phyloP scores from a whole-genome alignment of 2,329 filamentous ascomycete genomes.

The Mycosphaerella arachidis region DNA sequence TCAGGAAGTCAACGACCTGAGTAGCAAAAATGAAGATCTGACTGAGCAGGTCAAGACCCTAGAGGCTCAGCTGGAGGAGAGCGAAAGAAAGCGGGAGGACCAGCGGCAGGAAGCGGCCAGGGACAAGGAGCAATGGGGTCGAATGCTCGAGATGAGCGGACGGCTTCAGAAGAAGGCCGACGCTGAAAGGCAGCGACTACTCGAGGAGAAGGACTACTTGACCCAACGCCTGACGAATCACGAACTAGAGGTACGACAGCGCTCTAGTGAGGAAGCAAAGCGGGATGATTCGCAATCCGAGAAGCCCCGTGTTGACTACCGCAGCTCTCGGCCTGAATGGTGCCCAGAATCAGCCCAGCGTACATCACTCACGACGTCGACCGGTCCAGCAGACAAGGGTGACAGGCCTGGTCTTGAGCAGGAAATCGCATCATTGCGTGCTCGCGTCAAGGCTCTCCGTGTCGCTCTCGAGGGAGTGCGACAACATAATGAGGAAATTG shows the following conservation, averaged over 20 bases:
- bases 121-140: constrained; percentile 48
- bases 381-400: not conserved
- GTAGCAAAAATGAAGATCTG: constrained; percentile 48
- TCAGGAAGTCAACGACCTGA: constrained; percentile 49
- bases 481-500: constrained; percentile 9
- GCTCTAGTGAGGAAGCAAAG: not conserved
- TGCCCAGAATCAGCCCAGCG: not conserved
- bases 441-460: constrained; percentile 12
- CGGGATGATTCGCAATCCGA: not conserved
- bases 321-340: not conserved
- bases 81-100: constrained; percentile 46
- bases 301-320: not conserved
- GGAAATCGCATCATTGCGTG: constrained; percentile 12
- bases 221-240: constrained; percentile 10
- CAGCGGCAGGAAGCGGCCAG: constrained; percentile 39
- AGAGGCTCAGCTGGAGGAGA: constrained; percentile 48
- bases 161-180: constrained; percentile 42
- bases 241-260: not conserved
- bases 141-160: constrained; percentile 49
- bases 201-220: constrained; percentile 37
- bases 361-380: not conserved
- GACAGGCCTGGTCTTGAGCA: constrained; percentile 4
- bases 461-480: constrained; percentile 10
- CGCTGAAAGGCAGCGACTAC: constrained; percentile 42
- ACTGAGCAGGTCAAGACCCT: constrained; percentile 44